A percentile compares a stretch with the other conserved stretches of the same genome.
phyloP scores from a whole-genome alignment of 228 moss, liverwort and hornwort genomes.

The Sphagnum fallax region DNA sequence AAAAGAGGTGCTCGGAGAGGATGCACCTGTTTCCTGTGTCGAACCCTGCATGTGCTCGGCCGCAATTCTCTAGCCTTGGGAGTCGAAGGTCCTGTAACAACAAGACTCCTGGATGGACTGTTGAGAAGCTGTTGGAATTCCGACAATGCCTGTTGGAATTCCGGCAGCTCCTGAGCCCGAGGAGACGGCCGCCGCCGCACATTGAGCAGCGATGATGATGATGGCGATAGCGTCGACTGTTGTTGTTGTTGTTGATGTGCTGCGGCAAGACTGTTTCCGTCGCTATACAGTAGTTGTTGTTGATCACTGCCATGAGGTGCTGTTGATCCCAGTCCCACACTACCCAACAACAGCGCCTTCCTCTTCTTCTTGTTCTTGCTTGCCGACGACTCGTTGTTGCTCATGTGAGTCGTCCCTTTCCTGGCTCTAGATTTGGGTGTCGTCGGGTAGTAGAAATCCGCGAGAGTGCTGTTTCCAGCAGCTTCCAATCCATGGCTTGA shows the following conservation, averaged over 20 bases:
- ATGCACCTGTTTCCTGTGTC: conserved; percentile 47
- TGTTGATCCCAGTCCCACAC: too few species aligned
- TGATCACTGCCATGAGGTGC: too few species aligned
- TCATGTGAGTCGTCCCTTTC: conserved; percentile 3
- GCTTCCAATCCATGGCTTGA: conserved; percentile 9
- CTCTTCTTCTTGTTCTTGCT: too few species aligned
- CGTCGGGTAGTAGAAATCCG: conserved; percentile 8
- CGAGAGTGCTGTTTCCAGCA: background rate
- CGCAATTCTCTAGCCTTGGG: conserved; percentile 34
- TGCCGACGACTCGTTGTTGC: conserved; percentile 14
- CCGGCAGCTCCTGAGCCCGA: conserved; percentile 1
- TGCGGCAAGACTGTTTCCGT: too few species aligned
- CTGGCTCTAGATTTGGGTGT: conserved; percentile 27
- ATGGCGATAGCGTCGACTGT: background rate
- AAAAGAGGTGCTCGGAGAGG: conserved; percentile 43
- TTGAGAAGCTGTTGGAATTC: too few species aligned
- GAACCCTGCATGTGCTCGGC: conserved; percentile 19
- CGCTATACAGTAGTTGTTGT: too few species aligned
- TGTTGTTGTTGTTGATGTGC: too few species aligned
- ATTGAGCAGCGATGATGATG: background rate
- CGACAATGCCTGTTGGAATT: background rate
- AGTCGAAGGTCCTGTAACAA: conserved; percentile 21
- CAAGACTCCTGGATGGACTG: too few species aligned
- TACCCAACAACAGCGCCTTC: too few species aligned
- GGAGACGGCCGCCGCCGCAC: background rate